Conservation (phyloP, 2,329 filamentous ascomycete genomes). For the Orbilia ellipsospora region DNA sequence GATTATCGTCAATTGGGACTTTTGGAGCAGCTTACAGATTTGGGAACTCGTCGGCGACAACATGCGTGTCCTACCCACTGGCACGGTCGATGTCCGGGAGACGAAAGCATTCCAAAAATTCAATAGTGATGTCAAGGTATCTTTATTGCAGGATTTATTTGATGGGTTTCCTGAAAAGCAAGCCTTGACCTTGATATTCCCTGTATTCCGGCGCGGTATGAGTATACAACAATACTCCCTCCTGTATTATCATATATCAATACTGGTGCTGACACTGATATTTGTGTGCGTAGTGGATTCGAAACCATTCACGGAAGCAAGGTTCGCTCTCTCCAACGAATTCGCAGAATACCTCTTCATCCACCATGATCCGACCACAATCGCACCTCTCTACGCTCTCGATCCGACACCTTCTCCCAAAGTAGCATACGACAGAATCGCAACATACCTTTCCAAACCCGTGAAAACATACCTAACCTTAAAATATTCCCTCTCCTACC, state of each 20-base stretch:
- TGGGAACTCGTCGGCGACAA: slow-evolving; percentile 21
- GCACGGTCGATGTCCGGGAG: slow-evolving; percentile 13
- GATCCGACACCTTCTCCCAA: slow-evolving; percentile 12
- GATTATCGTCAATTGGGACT: slow-evolving; percentile 29
- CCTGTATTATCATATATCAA: not conserved
- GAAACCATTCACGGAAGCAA: slow-evolving; percentile 5
- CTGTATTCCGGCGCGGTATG: slow-evolving; percentile 9
- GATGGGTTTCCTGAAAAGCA: not conserved
- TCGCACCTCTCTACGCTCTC: slow-evolving; percentile 27
- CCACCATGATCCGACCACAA: slow-evolving; percentile 16
- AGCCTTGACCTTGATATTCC: not conserved
- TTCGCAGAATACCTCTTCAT: slow-evolving; percentile 47
- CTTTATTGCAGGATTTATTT: slow-evolving; percentile 1
- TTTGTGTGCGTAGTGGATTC: slow-evolving; percentile 16
- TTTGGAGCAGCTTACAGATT: slow-evolving; percentile 32
- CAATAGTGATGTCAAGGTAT: slow-evolving; percentile 14
- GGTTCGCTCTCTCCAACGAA: slow-evolving; percentile 21
- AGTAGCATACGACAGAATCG: slow-evolving; percentile 28
- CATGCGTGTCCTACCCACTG: slow-evolving; percentile 24
- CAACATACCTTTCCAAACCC: slow-evolving; percentile 1
- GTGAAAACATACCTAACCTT: slow-evolving; percentile 17
- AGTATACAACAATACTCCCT: not conserved
- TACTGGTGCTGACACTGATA: not conserved
- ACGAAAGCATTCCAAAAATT: slow-evolving; percentile 13
- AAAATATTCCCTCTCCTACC: slow-evolving; percentile 8